Evolutionary conservation across 768 basidiomycete species (phyloP), one percentile per base, ranked within the genome.

Genomic region (Neoboletus subvelutipes): DNA sequence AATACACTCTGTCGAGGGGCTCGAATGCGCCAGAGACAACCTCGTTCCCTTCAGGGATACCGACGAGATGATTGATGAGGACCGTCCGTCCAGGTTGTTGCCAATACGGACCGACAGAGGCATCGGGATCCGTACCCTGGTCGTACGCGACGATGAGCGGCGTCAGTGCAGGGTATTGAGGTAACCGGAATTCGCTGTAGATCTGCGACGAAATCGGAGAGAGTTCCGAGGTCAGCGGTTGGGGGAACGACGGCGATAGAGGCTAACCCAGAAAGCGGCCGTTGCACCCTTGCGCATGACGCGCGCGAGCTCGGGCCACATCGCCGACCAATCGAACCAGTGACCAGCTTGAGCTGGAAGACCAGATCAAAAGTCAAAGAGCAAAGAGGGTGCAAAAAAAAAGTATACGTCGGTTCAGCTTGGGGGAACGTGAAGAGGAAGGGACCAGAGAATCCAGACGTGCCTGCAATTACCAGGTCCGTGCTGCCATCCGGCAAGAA

Each of bases 291-390:
- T 77, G 48, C 80, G 76, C 41, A 92, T 71, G 9, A 88, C 78
- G 4, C 87, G 76, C 12, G 77, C 75, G 0, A 83, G 74, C 70
- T 92, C 86, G 4, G 79, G 81, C 88, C 90, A 93, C 8, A 87
- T 76, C 62, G 80, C 82, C 7, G 72, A 68, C 80, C 85, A 89
- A 63, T 92, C 79, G 64, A 92, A 93, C 90, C 90, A 92, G 66
- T 93, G 91, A 3, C 83, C 83, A 0, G 90, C 84, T 72, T 90
- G 90, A 1, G 87, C 90, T 90, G 7, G 7, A 39, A 13, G 36
- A 17, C 20, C 31, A 33, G 6, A 8, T 6, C 20, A 17, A 22
- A 31, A 15, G 20, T 24, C 31, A 33, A n/a, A n/a, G 29, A 1
- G 29, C n/a, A 22, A 45, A 45, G 7, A 5, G 6, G 15, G 29